A percentile compares a stretch with the other conserved stretches of the same genome.
Conservation (phyloP, 139 green algal genomes). For the Tetratostichococcus sp. region DNA sequence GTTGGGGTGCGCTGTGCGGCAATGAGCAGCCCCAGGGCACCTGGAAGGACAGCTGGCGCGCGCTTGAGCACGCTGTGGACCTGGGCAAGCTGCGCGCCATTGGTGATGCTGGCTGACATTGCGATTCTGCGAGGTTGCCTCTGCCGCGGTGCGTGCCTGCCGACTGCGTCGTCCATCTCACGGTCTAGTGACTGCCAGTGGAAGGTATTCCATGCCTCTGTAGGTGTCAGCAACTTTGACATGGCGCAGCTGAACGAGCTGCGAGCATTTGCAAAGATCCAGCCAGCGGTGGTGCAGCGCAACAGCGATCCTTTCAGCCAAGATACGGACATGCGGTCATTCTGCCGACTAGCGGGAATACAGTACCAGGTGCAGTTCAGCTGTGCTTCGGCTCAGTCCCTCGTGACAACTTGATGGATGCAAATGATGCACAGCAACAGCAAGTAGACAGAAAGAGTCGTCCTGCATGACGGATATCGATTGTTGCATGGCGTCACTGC, state of each 20-base stretch:
- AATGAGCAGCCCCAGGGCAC: constrained; percentile 17
- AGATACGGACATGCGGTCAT: constrained; percentile 31
- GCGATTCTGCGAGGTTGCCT: no score
- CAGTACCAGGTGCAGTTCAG: constrained; percentile 38
- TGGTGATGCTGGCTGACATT: constrained; percentile 27
- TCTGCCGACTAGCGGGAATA: constrained; percentile 45
- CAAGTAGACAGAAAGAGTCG: no score
- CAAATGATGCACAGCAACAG: no score
- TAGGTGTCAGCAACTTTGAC: constrained; percentile 72
- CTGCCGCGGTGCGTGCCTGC: no score
- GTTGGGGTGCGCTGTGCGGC: constrained; percentile 58
- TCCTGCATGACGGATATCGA: no score
- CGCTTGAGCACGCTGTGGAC: constrained; percentile 50
- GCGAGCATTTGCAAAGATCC: constrained; percentile 42
- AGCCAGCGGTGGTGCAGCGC: constrained; percentile 61
- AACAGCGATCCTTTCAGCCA: constrained; percentile 32
- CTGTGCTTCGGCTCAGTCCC: no score
- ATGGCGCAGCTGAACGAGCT: constrained; percentile 58
- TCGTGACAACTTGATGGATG: no score
- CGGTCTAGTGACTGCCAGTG: no score
- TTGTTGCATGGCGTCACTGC: no score
- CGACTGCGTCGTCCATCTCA: no score
- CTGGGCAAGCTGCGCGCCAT: constrained; percentile 44
- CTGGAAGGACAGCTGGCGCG: constrained; percentile 67
- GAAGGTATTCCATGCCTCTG: no score